Percentiles rank a stretch among this genome's conserved stretches.
Conservation (phyloP, 2,329 filamentous ascomycete genomes). For the Alternaria solani region DNA sequence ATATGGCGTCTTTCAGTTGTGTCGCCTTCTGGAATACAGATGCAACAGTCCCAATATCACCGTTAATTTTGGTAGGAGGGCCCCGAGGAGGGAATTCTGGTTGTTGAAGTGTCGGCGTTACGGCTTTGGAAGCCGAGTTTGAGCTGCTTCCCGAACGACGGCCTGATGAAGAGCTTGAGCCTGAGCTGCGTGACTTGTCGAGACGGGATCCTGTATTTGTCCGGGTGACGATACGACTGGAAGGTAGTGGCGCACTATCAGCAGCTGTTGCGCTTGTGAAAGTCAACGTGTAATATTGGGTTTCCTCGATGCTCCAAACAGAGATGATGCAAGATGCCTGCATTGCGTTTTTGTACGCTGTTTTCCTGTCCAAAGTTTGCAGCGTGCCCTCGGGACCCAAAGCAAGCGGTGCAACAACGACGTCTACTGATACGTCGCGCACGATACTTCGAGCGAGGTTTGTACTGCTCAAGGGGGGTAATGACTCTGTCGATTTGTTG, state of each 20-base stretch:
- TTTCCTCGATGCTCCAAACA: constrained; percentile 73
- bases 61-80: constrained; percentile 62
- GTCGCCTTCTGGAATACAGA: constrained; percentile 76
- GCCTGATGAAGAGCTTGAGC: constrained; percentile 53
- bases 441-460: constrained; percentile 53
- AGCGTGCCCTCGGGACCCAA: constrained; percentile 19
- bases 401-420: constrained; percentile 64
- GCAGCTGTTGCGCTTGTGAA: constrained; percentile 67
- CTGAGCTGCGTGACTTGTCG: constrained; percentile 46
- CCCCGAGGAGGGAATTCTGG: constrained; percentile 73
- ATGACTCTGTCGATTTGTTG: constrained; percentile 15
- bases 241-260: constrained; percentile 28
- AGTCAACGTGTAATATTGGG: constrained; percentile 76
- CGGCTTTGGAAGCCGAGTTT: constrained; percentile 50
- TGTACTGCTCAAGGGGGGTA: constrained; percentile 43
- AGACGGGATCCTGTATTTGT: constrained; percentile 46
- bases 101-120: constrained; percentile 64
- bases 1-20: constrained; percentile 77
- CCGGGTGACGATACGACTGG: constrained; percentile 54
- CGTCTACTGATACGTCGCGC: constrained; percentile 72
- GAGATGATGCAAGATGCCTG: constrained; percentile 80
- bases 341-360: constrained; percentile 47
- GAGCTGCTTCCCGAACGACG: constrained; percentile 42
- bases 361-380: constrained; percentile 24
- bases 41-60: constrained; percentile 64